Evolutionary conservation across 2,329 filamentous ascomycete genomes (phyloP).

Genomic region (Aspergillus quadrilineatus): DNA sequence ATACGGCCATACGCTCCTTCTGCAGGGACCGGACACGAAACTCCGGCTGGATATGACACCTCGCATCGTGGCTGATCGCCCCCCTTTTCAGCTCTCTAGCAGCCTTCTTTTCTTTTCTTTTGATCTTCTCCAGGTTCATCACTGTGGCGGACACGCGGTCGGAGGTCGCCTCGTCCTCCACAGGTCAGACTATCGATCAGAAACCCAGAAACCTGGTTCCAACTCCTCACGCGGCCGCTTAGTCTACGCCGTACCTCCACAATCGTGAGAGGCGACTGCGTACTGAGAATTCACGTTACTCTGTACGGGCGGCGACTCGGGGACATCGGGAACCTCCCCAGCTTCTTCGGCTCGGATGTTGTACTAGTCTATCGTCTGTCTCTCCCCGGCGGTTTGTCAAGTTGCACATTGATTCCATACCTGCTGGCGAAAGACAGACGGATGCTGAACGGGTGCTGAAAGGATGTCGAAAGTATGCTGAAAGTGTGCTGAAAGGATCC

Average conservation of each 20-base stretch:
- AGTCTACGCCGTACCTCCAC: neutral
- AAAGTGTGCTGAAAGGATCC: too few relatives aligned
- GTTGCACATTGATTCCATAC: neutral
- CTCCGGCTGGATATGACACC: slow-evolving; percentile 9
- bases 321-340: slow-evolving; percentile 9
- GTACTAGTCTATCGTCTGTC: neutral
- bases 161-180: neutral
- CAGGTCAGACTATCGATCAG: neutral
- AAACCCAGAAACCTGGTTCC: neutral
- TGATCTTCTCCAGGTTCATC: neutral
- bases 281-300: neutral
- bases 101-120: neutral
- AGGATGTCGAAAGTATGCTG: too few relatives aligned
- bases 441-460: neutral
- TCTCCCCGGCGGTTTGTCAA: neutral
- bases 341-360: neutral
- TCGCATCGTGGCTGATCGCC: slow-evolving; percentile 4
- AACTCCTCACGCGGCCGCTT: neutral
- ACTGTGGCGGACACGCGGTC: slow-evolving; percentile 10
- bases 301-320: slow-evolving; percentile 7
- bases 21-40: slow-evolving; percentile 6
- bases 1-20: slow-evolving; percentile 5
- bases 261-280: neutral
- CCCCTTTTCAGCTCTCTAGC: slow-evolving; percentile 3
- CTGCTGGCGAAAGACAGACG: neutral